A percentile compares a stretch with the other conserved stretches of the same genome.
These are phyloP conservation scores for Neurospora sublineolata DNA, from an alignment of 495 filamentous ascomycete species.

Conservation along the genomic window DNA sequence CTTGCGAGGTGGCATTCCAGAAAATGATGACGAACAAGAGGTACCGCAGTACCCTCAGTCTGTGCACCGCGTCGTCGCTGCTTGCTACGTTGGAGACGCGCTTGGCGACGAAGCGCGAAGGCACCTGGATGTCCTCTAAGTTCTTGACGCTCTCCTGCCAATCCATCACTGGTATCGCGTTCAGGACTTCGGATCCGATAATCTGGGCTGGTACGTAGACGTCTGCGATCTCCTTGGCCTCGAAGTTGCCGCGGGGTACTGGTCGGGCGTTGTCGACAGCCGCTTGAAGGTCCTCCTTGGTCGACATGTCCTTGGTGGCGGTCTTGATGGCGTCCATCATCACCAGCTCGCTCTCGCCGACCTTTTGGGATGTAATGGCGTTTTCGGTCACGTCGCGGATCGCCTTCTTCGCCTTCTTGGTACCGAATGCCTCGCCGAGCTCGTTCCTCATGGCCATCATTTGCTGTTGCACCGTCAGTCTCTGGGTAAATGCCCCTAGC, in stretches of 20 bases:
- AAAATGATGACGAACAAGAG: slow-evolving; percentile 56
- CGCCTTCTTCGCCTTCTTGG: slow-evolving; percentile 83
- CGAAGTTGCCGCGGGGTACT: slow-evolving; percentile 61
- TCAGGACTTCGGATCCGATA: slow-evolving; percentile 49
- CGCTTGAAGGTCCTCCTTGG: slow-evolving; percentile 51
- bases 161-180: slow-evolving; percentile 54
- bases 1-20: slow-evolving; percentile 24
- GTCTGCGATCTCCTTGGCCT: slow-evolving; percentile 60
- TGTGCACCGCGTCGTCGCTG: slow-evolving; percentile 42
- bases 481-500: background rate
- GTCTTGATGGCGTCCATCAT: slow-evolving; percentile 53
- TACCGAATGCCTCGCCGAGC: slow-evolving; percentile 84
- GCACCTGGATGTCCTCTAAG: slow-evolving; percentile 42
- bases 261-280: slow-evolving; percentile 62
- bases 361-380: slow-evolving; percentile 46
- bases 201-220: slow-evolving; percentile 67
- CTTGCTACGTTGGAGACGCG: slow-evolving; percentile 47
- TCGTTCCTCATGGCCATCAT: slow-evolving; percentile 50
- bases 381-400: slow-evolving; percentile 67
- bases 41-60: slow-evolving; percentile 55
- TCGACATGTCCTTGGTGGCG: slow-evolving; percentile 44
- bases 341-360: slow-evolving; percentile 47
- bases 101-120: slow-evolving; percentile 54
- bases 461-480: background rate
- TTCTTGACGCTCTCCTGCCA: slow-evolving; percentile 59